These are phyloP conservation scores for Sphaerosporella brunnea DNA, from an alignment of 495 filamentous ascomycete genomes.

Conservation along the genomic window DNA sequence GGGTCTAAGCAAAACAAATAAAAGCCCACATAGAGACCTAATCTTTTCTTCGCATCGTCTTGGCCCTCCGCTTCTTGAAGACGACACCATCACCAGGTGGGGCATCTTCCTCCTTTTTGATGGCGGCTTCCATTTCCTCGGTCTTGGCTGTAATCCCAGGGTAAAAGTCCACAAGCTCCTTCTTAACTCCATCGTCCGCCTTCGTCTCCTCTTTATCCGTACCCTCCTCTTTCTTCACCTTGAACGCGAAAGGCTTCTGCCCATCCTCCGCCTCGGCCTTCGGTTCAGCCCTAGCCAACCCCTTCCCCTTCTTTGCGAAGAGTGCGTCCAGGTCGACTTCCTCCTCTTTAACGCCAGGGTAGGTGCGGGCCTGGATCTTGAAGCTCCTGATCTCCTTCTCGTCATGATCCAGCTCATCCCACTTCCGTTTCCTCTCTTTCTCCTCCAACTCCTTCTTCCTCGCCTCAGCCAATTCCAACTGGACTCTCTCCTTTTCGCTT, in stretches of 20 bases:
- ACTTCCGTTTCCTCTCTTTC: constrained; percentile 38
- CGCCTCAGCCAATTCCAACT: constrained; percentile 38
- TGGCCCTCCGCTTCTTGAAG: constrained; percentile 86
- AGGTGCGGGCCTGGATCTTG: constrained; percentile 41
- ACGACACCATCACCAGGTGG: constrained; percentile 34
- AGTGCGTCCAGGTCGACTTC: constrained; percentile 54
- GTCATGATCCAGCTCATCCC: constrained; percentile 45
- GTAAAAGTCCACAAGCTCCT: constrained; percentile 25
- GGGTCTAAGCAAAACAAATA: too few relatives aligned
- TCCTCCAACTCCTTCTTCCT: constrained; percentile 50
- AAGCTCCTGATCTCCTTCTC: constrained; percentile 42
- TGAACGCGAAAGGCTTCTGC: constrained; percentile 24
- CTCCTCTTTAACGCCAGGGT: constrained; percentile 40
- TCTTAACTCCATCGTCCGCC: constrained; percentile 22
- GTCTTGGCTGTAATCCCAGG: constrained; percentile 17
- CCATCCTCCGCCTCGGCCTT: too few relatives aligned
- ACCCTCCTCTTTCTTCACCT: constrained; percentile 11
- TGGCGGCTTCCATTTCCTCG: constrained; percentile 22
- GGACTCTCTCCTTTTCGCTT: constrained; percentile 27
- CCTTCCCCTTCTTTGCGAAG: constrained; percentile 27
- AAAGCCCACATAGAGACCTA: too few relatives aligned
- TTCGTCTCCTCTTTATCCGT: too few relatives aligned
- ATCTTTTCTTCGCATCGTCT: constrained; percentile 43
- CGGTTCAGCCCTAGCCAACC: constrained; percentile 20
- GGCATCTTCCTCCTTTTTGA: constrained; percentile 17